These are phyloP conservation scores for Malus fusca DNA, from an alignment of 306 rosid species.

Conservation along the genomic window DNA sequence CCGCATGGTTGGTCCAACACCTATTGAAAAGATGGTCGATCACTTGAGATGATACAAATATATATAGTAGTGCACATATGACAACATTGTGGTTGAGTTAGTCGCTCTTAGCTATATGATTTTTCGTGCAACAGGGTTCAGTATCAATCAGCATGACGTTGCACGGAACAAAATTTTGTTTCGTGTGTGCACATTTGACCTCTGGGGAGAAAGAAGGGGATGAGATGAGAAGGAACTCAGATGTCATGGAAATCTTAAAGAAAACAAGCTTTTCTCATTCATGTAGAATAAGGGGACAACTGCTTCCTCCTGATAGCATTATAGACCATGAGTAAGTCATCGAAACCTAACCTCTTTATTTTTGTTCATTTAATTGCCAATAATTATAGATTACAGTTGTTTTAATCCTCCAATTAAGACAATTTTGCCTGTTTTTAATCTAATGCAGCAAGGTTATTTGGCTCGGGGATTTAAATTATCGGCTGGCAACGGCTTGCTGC, in stretches of 20 bases:
- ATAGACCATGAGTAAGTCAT: constrained; percentile 68
- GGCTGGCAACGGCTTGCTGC: constrained; percentile 46
- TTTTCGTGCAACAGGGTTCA: constrained; percentile 50
- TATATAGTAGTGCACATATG: not conserved
- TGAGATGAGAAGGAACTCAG: constrained; percentile 60
- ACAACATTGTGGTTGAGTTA: not conserved
- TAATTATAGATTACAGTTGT: not conserved
- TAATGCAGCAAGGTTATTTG: constrained; percentile 62
- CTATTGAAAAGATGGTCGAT: not conserved
- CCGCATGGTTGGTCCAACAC: not conserved
- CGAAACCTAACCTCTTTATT: not conserved
- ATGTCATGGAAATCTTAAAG: constrained; percentile 68
- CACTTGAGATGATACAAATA: not conserved
- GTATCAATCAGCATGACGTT: constrained; percentile 78
- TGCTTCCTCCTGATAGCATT: constrained; percentile 45
- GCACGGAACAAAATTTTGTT: constrained; percentile 57
- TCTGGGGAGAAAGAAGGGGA: constrained; percentile 92
- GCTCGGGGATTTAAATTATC: constrained; percentile 96
- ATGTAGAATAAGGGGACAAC: constrained; percentile 14
- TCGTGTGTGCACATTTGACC: constrained; percentile 83
- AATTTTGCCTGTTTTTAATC: not conserved
- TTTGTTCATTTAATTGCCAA: not conserved
- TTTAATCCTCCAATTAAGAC: not conserved
- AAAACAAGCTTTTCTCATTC: constrained; percentile 61
- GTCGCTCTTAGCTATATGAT: not conserved